Conservation (phyloP, 106 monocot species). For the Platanthera zijinensis region DNA sequence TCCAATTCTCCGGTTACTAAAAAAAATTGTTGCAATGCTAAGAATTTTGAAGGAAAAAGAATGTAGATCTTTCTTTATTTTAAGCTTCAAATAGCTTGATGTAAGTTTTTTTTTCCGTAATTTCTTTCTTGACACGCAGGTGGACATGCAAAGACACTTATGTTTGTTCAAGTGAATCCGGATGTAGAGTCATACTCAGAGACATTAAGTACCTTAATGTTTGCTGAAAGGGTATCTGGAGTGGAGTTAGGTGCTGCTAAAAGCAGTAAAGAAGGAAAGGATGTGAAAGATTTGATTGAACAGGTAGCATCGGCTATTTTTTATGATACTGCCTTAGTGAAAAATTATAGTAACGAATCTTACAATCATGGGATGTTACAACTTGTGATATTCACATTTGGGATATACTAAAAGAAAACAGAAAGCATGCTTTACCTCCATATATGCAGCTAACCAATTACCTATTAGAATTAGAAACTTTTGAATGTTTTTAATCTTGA, state of each 20-base stretch:
- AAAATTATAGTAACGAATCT: too few relatives aligned
- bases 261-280: conserved; percentile 92
- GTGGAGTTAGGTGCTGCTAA: conserved; percentile 92
- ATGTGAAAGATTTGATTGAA: conserved; percentile 83
- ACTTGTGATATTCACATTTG: not conserved
- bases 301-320: conserved; percentile 42
- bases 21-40: not conserved
- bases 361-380: not conserved
- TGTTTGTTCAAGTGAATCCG: conserved; percentile 99
- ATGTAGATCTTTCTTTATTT: not conserved
- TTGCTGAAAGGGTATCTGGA: conserved; percentile 98
- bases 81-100: not conserved
- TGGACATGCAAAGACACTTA: conserved; percentile 95
- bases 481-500: not conserved
- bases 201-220: conserved; percentile 86
- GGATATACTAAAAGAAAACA: not conserved
- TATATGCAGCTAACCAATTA: not conserved
- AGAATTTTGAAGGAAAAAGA: not conserved
- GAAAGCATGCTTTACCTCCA: not conserved
- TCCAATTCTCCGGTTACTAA: not conserved
- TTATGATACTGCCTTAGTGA: not conserved
- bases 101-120: not conserved
- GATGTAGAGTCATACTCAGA: conserved; percentile 82
- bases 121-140: conserved; percentile 26
- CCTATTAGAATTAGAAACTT: not conserved